Evolutionary conservation across 108 stramenopile genomes (phyloP), one percentile per base, ranked within the genome.

Genomic region (Pseudonitzschia delicatissima): DNA sequence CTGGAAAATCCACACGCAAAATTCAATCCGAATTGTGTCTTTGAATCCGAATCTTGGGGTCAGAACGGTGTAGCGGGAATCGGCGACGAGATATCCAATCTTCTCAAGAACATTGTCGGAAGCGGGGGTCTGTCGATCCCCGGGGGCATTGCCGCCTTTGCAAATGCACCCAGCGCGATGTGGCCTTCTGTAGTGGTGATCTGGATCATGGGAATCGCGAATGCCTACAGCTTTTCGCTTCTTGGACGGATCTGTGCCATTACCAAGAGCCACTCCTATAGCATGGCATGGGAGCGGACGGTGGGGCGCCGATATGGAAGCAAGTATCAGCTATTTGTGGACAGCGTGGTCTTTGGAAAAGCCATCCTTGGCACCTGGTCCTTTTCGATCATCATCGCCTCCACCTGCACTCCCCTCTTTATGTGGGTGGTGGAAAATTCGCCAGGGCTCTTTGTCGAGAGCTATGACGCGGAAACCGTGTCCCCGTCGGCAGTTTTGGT

Each of bases 101-200:
- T 96, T 25, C 87, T 90, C 51, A 95, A 96, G 81, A 68, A 42
- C 26, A 77, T 96, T 69, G 85, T 91, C n/a, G 96, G 96, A 26
- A 87, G 91, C 29, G 96, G 96, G 5, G 93, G 92, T 28, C 79
- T 96, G 20, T 80, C 86, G 39, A 68, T 96, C 27, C 96, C 96
- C 20, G 88, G 85, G 26, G 88, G 88, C 36, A 87, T 95, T 61
- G 96, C 96, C 15, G 90, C 93, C 12, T 97, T 93, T 77, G 86
- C 85, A 20, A 79, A 92, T 47, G 71, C 68, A 28, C 90, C 90
- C 11, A 71, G 79, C n/a, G 96, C 92, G 5, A 62, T 95, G 29
- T 29, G 90, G 21, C 96, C 96, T n/a, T 85, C 92, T 6, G 65
- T 83, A 26, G 36, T 64, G 20, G 70, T 85, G 23, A 84, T 87